Conservation (phyloP, 2,329 filamentous ascomycete genomes). For the Colletotrichum tabaci region DNA sequence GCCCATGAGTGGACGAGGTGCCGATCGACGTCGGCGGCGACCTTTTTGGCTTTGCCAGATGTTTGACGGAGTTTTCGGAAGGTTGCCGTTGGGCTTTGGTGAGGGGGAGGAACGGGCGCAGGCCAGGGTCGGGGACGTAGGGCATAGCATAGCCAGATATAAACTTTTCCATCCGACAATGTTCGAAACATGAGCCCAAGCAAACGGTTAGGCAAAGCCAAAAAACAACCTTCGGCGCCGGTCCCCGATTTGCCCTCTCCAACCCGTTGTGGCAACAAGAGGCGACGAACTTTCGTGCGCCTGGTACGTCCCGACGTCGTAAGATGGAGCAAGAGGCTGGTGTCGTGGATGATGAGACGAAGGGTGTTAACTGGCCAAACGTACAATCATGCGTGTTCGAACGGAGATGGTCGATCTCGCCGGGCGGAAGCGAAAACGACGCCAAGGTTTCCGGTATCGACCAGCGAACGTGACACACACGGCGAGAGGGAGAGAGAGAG, state of each 20-base stretch:
- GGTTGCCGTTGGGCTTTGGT: constrained; percentile 36
- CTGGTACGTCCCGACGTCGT: not conserved
- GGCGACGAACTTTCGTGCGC: constrained; percentile 36
- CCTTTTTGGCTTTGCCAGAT: constrained; percentile 35
- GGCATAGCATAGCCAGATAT: constrained; percentile 34
- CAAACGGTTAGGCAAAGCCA: constrained; percentile 33
- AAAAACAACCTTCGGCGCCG: constrained; percentile 37
- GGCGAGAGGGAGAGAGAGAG: constrained; percentile 21
- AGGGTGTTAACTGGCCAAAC: constrained; percentile 28
- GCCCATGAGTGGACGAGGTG: constrained; percentile 27
- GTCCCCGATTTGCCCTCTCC: constrained; percentile 31
- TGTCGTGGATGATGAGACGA: constrained; percentile 21
- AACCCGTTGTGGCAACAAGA: constrained; percentile 23
- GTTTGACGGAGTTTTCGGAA: constrained; percentile 41
- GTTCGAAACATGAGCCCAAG: constrained; percentile 41
- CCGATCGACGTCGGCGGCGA: constrained; percentile 25
- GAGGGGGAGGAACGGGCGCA: constrained; percentile 37
- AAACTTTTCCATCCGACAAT: constrained; percentile 41
- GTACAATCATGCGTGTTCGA: constrained; percentile 35
- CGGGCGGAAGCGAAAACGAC: constrained; percentile 25
- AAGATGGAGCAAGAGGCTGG: constrained; percentile 9
- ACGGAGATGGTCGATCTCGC: constrained; percentile 14
- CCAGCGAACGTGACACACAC: constrained; percentile 26
- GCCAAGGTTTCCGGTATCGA: constrained; percentile 26
- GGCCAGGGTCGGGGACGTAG: constrained; percentile 29